Base-by-base conservation (phyloP, 169 alveolate genomes). In the Plasmodium malariae region DNA sequence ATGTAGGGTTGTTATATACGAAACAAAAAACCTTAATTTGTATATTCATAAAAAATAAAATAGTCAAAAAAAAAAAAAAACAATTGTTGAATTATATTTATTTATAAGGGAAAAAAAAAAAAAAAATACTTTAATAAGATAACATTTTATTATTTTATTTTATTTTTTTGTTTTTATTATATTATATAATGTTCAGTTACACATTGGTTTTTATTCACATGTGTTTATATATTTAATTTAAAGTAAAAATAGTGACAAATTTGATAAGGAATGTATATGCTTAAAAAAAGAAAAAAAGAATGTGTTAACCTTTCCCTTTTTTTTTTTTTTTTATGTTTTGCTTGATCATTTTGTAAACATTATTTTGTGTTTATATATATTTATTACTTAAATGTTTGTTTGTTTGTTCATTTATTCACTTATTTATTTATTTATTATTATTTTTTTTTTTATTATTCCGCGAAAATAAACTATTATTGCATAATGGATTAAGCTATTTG, bases 201-300 rank as follows among this genome's bases (percentile, higher is more conserved):
- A 65, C 74, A 65, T 48, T 65, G 26, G 26, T 51, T 51, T 51
- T 51, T 51, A n/a, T n/a, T n/a, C n/a, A n/a, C n/a, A n/a, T n/a
- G n/a, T n/a, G n/a, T n/a, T n/a, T n/a, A n/a, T n/a, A n/a, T n/a
- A n/a, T n/a, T n/a, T n/a, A n/a, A n/a, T 51, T 51, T 11, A 5
- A 36, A 36, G 51, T 24, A 65, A 65, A 36, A 12, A 65, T 65
- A 12, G 32, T 36, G 74, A 40, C 55, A 48, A 9, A 65, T n/a
- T n/a, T n/a, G n/a, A 24, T 65, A 36, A 30, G 59, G 17, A 54
- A 32, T 36, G 17, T 17, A 65, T 26, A 45, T 48, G 74, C 14
- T 30, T 30, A 65, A 65, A 32, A 36, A 65, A 65, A 65, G 34
- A 65, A 65, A 65, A 34, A 34, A 37, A n/a, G n/a, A n/a, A n/a